Conservation (phyloP, 1,284 basidiomycete species). For the Meira miltonrushii region DNA sequence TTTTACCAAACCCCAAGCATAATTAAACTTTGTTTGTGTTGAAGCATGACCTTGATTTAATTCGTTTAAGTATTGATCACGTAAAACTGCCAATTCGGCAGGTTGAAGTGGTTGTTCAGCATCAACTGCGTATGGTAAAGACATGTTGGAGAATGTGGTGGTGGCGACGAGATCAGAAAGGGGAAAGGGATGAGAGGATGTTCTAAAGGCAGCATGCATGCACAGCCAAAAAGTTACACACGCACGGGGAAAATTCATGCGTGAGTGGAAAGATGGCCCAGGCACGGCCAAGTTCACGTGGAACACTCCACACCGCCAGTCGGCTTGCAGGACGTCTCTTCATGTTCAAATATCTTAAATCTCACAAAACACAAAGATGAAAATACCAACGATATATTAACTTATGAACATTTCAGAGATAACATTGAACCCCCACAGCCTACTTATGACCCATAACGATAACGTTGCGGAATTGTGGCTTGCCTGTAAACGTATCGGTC, state of each 20-base stretch:
- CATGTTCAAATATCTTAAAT: too few species aligned
- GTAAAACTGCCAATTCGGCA: constrained; percentile 83
- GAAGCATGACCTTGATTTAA: constrained; percentile 73
- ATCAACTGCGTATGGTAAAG: constrained; percentile 87
- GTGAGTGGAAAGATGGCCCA: too few species aligned
- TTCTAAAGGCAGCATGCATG: too few species aligned
- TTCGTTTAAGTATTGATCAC: constrained; percentile 82
- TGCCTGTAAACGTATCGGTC: constrained; percentile 48
- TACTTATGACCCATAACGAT: not conserved
- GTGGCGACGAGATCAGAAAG: not conserved
- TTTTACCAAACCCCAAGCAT: constrained; percentile 68
- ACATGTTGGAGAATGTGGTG: constrained; percentile 23
- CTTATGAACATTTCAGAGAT: too few species aligned
- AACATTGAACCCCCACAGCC: not conserved
- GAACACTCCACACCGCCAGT: too few species aligned
- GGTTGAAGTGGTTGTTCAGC: constrained; percentile 80
- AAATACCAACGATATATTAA: too few species aligned
- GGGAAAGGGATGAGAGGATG: not conserved
- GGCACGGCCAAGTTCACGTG: too few species aligned
- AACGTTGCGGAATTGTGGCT: constrained; percentile 48
- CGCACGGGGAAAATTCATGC: too few species aligned
- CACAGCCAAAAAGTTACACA: too few species aligned
- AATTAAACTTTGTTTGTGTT: constrained; percentile 96
- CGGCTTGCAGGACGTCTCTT: too few species aligned
- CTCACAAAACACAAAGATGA: too few species aligned